Conservation (phyloP, 2,329 filamentous ascomycete genomes). For the Diaporthe velutina region DNA sequence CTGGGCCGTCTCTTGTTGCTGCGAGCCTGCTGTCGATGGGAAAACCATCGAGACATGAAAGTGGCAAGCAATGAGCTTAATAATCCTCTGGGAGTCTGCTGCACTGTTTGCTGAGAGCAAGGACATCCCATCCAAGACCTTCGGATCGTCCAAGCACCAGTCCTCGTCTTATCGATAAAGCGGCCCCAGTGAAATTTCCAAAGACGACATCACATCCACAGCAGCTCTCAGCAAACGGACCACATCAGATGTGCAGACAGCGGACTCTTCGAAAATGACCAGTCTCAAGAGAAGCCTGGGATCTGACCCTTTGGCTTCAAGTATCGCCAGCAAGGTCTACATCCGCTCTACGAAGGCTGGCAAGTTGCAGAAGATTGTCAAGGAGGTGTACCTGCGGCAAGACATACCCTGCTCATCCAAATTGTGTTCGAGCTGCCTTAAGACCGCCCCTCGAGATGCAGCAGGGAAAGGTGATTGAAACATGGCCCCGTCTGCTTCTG, state of each 20-base stretch:
- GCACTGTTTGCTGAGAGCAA: constrained; percentile 6
- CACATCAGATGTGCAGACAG: constrained; percentile 11
- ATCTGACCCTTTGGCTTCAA: constrained; percentile 70
- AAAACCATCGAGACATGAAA: neutral
- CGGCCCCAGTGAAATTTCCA: constrained; percentile 29
- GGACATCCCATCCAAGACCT: neutral
- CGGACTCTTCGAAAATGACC: constrained; percentile 62
- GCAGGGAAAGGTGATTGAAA: constrained; percentile 79
- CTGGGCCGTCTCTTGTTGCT: neutral
- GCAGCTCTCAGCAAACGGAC: constrained; percentile 19
- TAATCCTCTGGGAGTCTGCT: neutral
- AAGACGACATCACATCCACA: constrained; percentile 26
- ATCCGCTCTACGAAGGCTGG: constrained; percentile 94
- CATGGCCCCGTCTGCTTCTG: neutral
- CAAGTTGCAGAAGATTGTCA: constrained; percentile 98
- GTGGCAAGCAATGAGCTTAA: neutral
- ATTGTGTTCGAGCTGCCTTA: constrained; percentile 82
- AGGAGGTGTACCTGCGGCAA: constrained; percentile 94
- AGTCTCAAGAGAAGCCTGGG: constrained; percentile 72
- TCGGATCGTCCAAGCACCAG: constrained; percentile 1
- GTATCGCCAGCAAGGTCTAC: constrained; percentile 95
- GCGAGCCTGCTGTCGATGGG: no score
- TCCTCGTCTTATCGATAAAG: constrained; percentile 24
- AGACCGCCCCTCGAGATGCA: constrained; percentile 82
- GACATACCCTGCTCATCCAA: constrained; percentile 98